Base-by-base conservation (phyloP, 345 rosid genomes). In the Lagerstroemia speciosa region DNA sequence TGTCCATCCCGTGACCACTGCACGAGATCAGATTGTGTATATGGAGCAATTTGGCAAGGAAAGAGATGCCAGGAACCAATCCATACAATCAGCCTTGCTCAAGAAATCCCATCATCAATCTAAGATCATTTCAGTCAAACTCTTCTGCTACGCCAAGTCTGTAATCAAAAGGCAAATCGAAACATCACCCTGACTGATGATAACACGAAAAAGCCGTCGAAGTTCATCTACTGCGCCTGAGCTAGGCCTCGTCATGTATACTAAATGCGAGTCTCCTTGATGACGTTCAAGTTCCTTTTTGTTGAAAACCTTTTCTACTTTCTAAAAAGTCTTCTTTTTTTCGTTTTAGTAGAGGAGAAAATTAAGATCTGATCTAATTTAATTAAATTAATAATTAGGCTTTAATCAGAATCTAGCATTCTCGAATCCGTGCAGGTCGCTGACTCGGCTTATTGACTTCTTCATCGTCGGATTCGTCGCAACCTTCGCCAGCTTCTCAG, bases 381-480 rank as follows among this genome's bases (percentile, higher is more conserved):
- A 30, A 60, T n/a, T 20, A 8, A 41, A 34, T 14, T 20, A 9
- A 34, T 22, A 55, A 14, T 9, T 6, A 57, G 12, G 7, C 31
- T 19, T 19, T 38, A 27, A 67, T 81, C 80, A 90, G 80, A 92
- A 92, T 78, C 98, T 87, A 36, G 97, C 98, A 67, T 88, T 87
- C 76, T 92, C 98, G 67, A 92, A 92, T 81, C 98, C 98, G 83
- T 92, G 98, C 84, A 92, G 78, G 74, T 92, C 95, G 78, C 97
- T 81, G 64, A 81, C 91, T 71, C 85, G 77, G 70, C 79, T 86
- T 87, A 89, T 68, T 34, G 88, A 85, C 85, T 83, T 88, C 81
- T 86, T 92, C 91, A 83, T 81, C 62, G 85, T 80, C 55, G 97
- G 95, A 60, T 88, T 81, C 62, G 85, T 80, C 55, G 97, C 97